phyloP scores from a whole-genome alignment of 495 filamentous ascomycete genomes.

The Gamarada debralockiae region DNA sequence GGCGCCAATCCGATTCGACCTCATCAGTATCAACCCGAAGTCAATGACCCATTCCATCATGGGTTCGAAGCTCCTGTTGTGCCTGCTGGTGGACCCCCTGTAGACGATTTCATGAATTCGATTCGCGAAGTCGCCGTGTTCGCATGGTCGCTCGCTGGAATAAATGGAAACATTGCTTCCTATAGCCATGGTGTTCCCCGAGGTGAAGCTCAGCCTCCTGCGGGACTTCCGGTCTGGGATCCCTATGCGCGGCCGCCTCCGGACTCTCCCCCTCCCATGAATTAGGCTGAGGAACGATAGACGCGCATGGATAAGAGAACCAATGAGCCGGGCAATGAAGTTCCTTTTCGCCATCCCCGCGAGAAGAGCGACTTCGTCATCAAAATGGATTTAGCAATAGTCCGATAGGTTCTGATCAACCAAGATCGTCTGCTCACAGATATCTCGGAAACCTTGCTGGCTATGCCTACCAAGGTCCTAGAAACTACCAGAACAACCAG shows the following conservation, averaged over 20 bases:
- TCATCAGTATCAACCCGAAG: slow-evolving; percentile 19
- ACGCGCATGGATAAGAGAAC: neutral
- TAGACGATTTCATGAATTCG: slow-evolving; percentile 67
- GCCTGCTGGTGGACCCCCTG: slow-evolving; percentile 43
- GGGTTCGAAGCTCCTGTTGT: slow-evolving; percentile 12
- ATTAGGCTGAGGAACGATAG: slow-evolving; percentile 20
- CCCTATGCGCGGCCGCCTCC: slow-evolving; percentile 11
- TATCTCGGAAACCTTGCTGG: neutral
- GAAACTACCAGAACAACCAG: neutral
- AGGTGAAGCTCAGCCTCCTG: slow-evolving; percentile 54
- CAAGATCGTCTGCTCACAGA: neutral
- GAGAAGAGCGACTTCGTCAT: neutral
- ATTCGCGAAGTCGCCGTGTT: slow-evolving; percentile 84
- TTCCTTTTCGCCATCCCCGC: slow-evolving; percentile 6
- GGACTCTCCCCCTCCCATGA: slow-evolving; percentile 8
- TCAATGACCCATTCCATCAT: slow-evolving; percentile 34
- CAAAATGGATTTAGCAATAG: slow-evolving; percentile 7
- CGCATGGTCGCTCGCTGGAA: slow-evolving; percentile 76
- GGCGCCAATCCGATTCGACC: slow-evolving; percentile 42
- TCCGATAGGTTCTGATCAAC: slow-evolving; percentile 1
- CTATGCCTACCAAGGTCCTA: neutral
- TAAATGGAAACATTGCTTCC: slow-evolving; percentile 70
- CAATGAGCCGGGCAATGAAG: neutral
- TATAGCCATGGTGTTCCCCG: slow-evolving; percentile 58
- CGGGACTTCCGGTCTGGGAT: slow-evolving; percentile 55